Evolutionary conservation across 192 early-diverging fungal species (phyloP), one percentile per base, ranked within the genome.

Genomic region (Backusella morwellensis): DNA sequence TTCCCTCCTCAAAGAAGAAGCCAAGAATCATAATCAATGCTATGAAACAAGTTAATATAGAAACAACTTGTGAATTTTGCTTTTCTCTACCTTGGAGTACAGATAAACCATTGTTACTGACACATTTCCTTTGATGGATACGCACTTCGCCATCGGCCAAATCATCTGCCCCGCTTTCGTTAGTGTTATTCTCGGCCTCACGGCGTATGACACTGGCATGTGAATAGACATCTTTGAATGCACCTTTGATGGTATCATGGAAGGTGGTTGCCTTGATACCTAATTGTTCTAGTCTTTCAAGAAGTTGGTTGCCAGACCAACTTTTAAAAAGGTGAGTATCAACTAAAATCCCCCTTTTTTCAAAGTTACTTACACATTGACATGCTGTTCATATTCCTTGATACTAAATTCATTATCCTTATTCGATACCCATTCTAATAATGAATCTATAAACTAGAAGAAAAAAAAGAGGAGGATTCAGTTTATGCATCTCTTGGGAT

Each of bases 21-120:
- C 71, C 52, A 1, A 84, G 47, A 17, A 84, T 70, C 66, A 80
- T 75, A 63, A 84, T 73, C 9, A 84, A 23, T 0, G 72, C 82
- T 80, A 41, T 7, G 12, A 29, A 67, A 35, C 12, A 34, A 44
- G 42, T 32, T 32, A 32, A 3, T 32, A 32, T 32, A 32, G 2
- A 32, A 32, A 32, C 32, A 32, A 32, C 32, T 32, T 3, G 32
- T 32, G 12, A 5, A 14, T 44, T 19, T 40, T 9, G 38, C 38
- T 63, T 63, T 44, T 44, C 6, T 72, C 11, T 73, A 75, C 78
- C 40, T 77, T 75, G 47, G 8, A 77, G 19, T 21, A 75, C 26
- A 23, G 21, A 32, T 32, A 75, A 36, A 8, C 17, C 34, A 6
- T 70, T 71, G 9, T 21, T 66, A 41, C 68, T 75, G 66, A 81